These are phyloP conservation scores for Blepharisma japonicum DNA, from an alignment of 73 alveolate genomes.

Conservation along the genomic window DNA sequence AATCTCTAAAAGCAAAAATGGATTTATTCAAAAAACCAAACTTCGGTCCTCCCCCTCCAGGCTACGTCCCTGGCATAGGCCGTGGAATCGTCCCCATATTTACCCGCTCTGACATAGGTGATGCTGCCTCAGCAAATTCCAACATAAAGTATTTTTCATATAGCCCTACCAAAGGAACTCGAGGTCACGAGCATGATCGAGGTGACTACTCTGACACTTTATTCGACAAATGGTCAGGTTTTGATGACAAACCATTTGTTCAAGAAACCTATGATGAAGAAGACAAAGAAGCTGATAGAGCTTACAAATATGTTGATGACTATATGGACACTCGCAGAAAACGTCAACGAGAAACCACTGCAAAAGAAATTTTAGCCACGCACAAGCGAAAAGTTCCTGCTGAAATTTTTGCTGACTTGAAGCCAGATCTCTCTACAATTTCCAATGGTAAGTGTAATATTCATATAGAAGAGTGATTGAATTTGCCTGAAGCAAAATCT, in stretches of 20 bases:
- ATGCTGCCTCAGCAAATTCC: constrained; percentile 36
- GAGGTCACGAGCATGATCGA: constrained; percentile 31
- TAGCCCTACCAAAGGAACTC: constrained; percentile 27
- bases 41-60: constrained; percentile 64
- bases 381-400: constrained; percentile 24
- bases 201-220: constrained; percentile 36
- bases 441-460: constrained; percentile 32
- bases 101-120: constrained; percentile 61
- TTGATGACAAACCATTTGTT: constrained; percentile 35
- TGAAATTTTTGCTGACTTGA: constrained; percentile 57
- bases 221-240: constrained; percentile 62
- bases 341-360: constrained; percentile 43
- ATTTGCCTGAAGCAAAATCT: constrained; percentile 57
- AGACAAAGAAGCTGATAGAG: constrained; percentile 64
- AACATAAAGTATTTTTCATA: constrained; percentile 9
- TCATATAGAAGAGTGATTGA: constrained; percentile 61
- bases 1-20: constrained; percentile 3
- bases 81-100: constrained; percentile 65
- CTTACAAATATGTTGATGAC: constrained; percentile 53
- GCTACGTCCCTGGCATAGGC: constrained; percentile 68
- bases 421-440: constrained; percentile 62
- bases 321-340: constrained; percentile 66
- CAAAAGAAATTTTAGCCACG: constrained; percentile 36
- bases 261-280: constrained; percentile 43
- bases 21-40: constrained; percentile 45